phyloP scores from a whole-genome alignment of 2,329 filamentous ascomycete genomes.

The Aspergillus ruber region DNA sequence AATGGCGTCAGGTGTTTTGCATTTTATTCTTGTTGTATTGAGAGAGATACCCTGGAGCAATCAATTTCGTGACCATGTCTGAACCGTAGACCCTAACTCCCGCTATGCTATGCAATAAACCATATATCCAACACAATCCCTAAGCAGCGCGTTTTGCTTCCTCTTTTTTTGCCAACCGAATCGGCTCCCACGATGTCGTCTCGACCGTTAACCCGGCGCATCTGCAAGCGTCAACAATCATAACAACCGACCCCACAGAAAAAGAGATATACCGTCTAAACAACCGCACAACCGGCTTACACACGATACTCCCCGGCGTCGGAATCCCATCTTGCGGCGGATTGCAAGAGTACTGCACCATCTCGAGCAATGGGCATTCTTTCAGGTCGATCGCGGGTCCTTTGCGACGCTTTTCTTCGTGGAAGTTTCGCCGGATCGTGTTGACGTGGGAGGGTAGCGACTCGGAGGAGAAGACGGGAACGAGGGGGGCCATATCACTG shows the following conservation, averaged over 20 bases:
- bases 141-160: background rate
- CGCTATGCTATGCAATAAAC: background rate
- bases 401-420: slow-evolving; percentile 46
- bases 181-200: slow-evolving; percentile 55
- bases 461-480: slow-evolving; percentile 48
- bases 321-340: slow-evolving; percentile 40
- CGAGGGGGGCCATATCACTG: slow-evolving; percentile 48
- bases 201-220: slow-evolving; percentile 53
- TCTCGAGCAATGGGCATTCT: slow-evolving; percentile 52
- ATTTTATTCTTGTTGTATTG: slow-evolving; percentile 15
- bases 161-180: slow-evolving; percentile 24
- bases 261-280: slow-evolving; percentile 48
- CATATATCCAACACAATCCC: slow-evolving; percentile 7
- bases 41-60: slow-evolving; percentile 29
- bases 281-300: slow-evolving; percentile 52
- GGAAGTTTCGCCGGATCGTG: slow-evolving; percentile 36
- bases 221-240: slow-evolving; percentile 16
- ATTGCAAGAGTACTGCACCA: slow-evolving; percentile 59
- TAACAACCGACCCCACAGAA: background rate
- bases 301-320: slow-evolving; percentile 41
- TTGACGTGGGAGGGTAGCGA: slow-evolving; percentile 49
- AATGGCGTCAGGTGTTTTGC: slow-evolving; percentile 12
- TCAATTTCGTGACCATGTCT: slow-evolving; percentile 9
- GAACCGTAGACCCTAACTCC: background rate
- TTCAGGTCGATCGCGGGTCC: slow-evolving; percentile 44